Base-by-base conservation (phyloP, 345 rosid genomes). In the Gossypium arboreum region DNA sequence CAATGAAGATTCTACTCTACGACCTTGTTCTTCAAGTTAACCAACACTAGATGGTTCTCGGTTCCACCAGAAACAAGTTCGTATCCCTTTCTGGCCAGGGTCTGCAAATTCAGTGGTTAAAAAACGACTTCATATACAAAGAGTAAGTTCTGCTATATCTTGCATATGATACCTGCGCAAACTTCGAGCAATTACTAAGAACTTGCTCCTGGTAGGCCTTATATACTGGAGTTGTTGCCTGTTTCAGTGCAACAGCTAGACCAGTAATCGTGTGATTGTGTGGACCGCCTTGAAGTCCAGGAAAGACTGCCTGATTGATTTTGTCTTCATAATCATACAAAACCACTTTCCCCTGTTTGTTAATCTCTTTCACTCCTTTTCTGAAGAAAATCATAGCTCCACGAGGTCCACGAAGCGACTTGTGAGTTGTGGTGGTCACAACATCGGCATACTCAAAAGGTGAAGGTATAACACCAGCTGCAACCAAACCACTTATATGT, bases 281-380 rank as follows among this genome's bases (percentile, higher is more conserved):
- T 8, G 98, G 99, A 18, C 98, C 98, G 68, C 99, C 99, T 89
- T 94, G 99, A 80, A 94, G 99, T 78, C 99, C 99, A 71, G 98
- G 98, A 81, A 94, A 94, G 68, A 94, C 98, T 1, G 98, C 91
- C 83, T 94, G 98, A 71, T 92, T 94, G 75, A 94, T 92, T 83
- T 90, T 94, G 85, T 94, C 98, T 82, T 92, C 98, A 75, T 77
- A 94, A 79, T 94, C 98, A 81, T 94, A 94, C 76, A 91, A 43
- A 43, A 92, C 95, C 98, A 92, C 93, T 79, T 94, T 63, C 59
- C 98, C 98, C 83, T 94, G 97, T 80, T 92, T 94, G 90, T 91
- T 89, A 68, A 84, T 68, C 86, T 86, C 97, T 85, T 94, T 92
- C 29, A 92, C 85, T 57, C 98, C 98, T 80, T 94, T 94, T 75